Evolutionary conservation across 495 filamentous ascomycete genomes (phyloP).

Genomic region (Penicillium canescens): DNA sequence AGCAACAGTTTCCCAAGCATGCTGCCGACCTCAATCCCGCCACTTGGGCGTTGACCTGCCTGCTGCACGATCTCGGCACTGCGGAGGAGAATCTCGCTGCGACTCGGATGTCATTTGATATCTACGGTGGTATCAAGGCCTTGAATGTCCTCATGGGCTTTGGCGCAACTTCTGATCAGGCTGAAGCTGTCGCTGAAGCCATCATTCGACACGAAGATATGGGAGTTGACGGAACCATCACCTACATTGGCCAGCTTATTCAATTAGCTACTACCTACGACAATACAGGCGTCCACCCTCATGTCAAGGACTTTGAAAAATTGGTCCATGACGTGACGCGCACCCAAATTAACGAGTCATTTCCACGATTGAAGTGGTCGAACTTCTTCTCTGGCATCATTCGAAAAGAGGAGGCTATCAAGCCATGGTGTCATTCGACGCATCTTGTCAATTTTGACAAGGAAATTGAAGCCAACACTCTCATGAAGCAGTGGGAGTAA

Average conservation of each 20-base stretch:
- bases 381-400: conserved; percentile 34
- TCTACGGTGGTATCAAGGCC: conserved; percentile 32
- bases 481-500: conserved; percentile 55
- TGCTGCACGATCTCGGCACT: conserved; percentile 77
- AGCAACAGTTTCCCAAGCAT: conserved; percentile 27
- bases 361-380: conserved; percentile 26
- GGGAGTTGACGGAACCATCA: conserved; percentile 59
- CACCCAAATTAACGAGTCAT: conserved; percentile 16
- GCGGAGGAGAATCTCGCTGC: conserved; percentile 57
- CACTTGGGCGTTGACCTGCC: conserved; percentile 59
- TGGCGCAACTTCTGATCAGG: conserved; percentile 24
- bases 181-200: conserved; percentile 65
- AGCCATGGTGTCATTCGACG: conserved; percentile 77
- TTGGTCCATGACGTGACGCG: conserved; percentile 17
- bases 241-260: conserved; percentile 65
- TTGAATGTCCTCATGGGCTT: conserved; percentile 63
- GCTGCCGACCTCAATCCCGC: conserved; percentile 16
- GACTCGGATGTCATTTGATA: conserved; percentile 56
- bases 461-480: conserved; percentile 57
- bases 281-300: conserved; percentile 43
- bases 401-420: conserved; percentile 57
- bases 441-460: conserved; percentile 62
- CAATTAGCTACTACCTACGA: conserved; percentile 76
- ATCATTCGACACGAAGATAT: conserved; percentile 81
- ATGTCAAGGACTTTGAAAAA: conserved; percentile 15